Evolutionary conservation across 2,329 filamentous ascomycete species (phyloP).

Genomic region (Sclerotinia trifoliorum): DNA sequence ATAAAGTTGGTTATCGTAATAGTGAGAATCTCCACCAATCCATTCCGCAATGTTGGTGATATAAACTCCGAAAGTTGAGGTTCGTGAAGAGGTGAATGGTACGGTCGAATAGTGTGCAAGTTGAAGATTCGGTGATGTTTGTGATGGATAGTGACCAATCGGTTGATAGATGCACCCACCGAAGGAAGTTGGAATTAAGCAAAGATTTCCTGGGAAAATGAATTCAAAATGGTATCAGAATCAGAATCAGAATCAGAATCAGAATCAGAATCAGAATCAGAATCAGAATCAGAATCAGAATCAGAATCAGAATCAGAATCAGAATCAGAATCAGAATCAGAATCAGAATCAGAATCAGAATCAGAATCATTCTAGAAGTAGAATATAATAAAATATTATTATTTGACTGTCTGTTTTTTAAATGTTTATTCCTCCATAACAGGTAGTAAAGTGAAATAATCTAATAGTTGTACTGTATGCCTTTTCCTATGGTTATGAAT

Average conservation of each 20-base stretch:
- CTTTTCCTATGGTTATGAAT: too few relatives aligned
- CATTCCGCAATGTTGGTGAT: conserved; percentile 30
- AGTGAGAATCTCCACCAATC: conserved; percentile 29
- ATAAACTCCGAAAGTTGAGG: not conserved
- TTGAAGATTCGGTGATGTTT: not conserved
- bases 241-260: too few relatives aligned
- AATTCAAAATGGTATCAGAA: not conserved
- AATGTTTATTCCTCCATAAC: not conserved
- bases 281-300: not conserved
- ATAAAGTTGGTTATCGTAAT: conserved; percentile 28
- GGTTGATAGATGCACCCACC: conserved; percentile 12
- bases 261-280: not conserved
- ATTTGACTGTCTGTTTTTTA: not conserved
- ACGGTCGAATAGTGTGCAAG: conserved; percentile 8
- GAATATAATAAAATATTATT: too few relatives aligned
- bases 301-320: not conserved
- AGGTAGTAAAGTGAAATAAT: not conserved
- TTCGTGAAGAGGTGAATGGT: conserved; percentile 15
- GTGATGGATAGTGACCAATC: conserved; percentile 10
- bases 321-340: not conserved
- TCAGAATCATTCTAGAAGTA: too few relatives aligned
- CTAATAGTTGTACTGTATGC: not conserved
- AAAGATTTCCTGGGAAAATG: not conserved
- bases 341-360: not conserved
- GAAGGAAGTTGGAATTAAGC: not conserved